These are phyloP conservation scores for Suillus variegatus DNA, from an alignment of 768 basidiomycete species.

Conservation along the genomic window DNA sequence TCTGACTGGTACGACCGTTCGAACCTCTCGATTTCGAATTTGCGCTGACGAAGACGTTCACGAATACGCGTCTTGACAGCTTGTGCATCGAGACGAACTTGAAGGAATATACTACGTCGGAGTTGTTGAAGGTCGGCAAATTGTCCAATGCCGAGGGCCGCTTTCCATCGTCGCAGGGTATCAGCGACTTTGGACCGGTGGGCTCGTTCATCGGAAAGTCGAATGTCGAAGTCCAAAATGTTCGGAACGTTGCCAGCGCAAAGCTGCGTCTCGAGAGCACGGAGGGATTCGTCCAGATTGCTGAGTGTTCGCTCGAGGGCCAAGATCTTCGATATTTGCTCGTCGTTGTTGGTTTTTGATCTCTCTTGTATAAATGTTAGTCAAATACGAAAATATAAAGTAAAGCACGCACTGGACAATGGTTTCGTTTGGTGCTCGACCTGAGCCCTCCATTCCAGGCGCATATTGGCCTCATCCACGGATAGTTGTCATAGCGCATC, in stretches of 20 bases:
- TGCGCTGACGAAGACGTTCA: constrained; percentile 15
- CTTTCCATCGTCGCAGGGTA: not conserved
- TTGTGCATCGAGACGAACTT: not conserved
- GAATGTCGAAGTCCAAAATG: not conserved
- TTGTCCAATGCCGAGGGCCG: not conserved
- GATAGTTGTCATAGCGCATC: no score
- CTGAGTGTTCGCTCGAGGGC: not conserved
- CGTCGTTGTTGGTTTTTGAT: not conserved
- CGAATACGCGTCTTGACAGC: constrained; percentile 18
- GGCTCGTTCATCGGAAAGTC: not conserved
- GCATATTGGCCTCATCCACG: no score
- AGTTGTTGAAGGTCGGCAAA: not conserved
- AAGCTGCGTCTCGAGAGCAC: not conserved
- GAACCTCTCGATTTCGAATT: constrained; percentile 18
- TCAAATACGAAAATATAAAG: not conserved
- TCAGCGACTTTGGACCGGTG: not conserved
- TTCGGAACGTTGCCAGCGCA: not conserved
- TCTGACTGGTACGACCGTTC: constrained; percentile 10
- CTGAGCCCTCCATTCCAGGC: no score
- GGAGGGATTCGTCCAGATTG: not conserved
- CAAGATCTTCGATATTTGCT: not conserved
- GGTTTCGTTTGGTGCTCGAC: not conserved
- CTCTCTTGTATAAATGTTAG: not conserved
- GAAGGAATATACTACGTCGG: not conserved
- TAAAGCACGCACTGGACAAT: not conserved